These are phyloP conservation scores for Fusarium nematophilum DNA, from an alignment of 2,329 filamentous ascomycete species.

Conservation along the genomic window DNA sequence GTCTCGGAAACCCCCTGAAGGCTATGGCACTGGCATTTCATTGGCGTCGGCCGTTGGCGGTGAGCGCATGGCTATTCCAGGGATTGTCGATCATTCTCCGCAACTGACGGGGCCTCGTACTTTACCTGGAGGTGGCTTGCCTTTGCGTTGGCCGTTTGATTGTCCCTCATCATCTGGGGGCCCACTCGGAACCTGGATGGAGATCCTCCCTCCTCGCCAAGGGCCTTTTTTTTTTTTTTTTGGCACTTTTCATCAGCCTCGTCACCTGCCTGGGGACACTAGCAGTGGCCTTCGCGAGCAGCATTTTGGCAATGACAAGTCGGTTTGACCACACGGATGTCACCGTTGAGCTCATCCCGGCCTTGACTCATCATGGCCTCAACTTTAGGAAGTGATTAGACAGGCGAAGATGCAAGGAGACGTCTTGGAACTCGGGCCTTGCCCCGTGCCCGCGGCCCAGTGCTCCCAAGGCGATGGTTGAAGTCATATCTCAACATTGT, in stretches of 20 bases:
- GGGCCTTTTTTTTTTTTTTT: background rate
- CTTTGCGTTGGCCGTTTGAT: slow-evolving; percentile 24
- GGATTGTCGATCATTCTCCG: slow-evolving; percentile 31
- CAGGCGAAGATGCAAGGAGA: slow-evolving; percentile 1
- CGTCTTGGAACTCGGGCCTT: slow-evolving; percentile 9
- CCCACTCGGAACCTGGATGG: slow-evolving; percentile 19
- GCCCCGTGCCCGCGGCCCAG: slow-evolving; percentile 16
- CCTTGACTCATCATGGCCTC: slow-evolving; percentile 1
- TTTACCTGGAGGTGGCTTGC: slow-evolving; percentile 6
- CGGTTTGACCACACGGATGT: slow-evolving; percentile 24
- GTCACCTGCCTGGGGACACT: slow-evolving; percentile 1
- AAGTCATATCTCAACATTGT: background rate
- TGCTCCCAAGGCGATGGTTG: background rate
- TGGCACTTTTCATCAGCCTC: slow-evolving; percentile 19
- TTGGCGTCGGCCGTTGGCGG: slow-evolving; percentile 25
- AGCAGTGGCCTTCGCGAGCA: slow-evolving; percentile 7
- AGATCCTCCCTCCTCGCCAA: slow-evolving; percentile 15
- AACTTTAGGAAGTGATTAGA: slow-evolving; percentile 11
- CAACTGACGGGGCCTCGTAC: slow-evolving; percentile 21
- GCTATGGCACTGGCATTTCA: slow-evolving; percentile 25
- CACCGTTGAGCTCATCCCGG: background rate
- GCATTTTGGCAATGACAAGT: slow-evolving; percentile 19
- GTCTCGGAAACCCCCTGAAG: slow-evolving; percentile 31
- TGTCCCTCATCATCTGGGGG: slow-evolving; percentile 21
- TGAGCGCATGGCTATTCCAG: slow-evolving; percentile 20